phyloP scores from a whole-genome alignment of 2,329 filamentous ascomycete species.

The Nothopassalora personata region DNA sequence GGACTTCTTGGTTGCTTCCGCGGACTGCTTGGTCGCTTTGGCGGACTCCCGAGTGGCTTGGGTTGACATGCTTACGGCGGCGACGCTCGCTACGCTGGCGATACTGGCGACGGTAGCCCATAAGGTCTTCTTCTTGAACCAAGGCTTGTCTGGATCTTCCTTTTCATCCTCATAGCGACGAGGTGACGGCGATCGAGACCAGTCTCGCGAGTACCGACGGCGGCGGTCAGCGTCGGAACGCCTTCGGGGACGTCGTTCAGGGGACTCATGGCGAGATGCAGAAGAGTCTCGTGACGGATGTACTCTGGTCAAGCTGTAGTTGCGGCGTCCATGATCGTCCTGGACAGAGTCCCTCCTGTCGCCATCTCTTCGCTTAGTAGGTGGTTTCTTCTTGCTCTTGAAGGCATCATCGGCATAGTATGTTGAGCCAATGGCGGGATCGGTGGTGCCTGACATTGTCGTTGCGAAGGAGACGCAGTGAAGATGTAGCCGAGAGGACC shows the following conservation, averaged over 20 bases:
- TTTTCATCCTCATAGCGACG: slow-evolving; percentile 1
- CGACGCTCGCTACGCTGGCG: slow-evolving; percentile 17
- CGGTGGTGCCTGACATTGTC: slow-evolving; percentile 1
- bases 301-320: slow-evolving; percentile 1
- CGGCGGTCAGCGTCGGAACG: not conserved
- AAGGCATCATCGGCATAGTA: slow-evolving; percentile 2
- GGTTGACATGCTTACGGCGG: slow-evolving; percentile 12
- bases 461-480: not conserved
- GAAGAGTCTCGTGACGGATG: not conserved
- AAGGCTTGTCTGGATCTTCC: slow-evolving; percentile 8
- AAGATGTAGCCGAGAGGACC: not conserved
- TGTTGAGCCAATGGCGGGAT: not conserved
- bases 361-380: not conserved
- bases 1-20: slow-evolving; percentile 5
- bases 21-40: slow-evolving; percentile 9
- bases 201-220: not conserved
- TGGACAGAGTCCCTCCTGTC: not conserved
- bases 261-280: not conserved
- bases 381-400: not conserved
- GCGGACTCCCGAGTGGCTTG: slow-evolving; percentile 11
- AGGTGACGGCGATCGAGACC: slow-evolving; percentile 12
- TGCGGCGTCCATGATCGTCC: not conserved
- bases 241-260: not conserved
- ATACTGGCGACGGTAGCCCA: slow-evolving; percentile 19
- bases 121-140: slow-evolving; percentile 23